These are phyloP conservation scores for Rhinocladiella mackenziei DNA, from an alignment of 2,329 filamentous ascomycete genomes.

Conservation along the genomic window DNA sequence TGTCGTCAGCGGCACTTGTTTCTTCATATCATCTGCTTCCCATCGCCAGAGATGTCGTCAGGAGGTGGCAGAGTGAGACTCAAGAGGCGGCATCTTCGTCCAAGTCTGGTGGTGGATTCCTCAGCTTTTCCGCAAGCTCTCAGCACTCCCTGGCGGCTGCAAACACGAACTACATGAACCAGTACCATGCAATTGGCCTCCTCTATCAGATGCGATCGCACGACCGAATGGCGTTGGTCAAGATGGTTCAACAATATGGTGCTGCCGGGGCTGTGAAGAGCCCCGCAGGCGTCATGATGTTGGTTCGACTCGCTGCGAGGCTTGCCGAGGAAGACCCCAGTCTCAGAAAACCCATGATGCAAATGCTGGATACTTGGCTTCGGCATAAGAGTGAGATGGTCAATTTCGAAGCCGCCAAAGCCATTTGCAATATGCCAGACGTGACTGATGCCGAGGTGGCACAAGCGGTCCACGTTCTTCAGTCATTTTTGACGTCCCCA, in stretches of 20 bases:
- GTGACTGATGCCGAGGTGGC: constrained; percentile 87
- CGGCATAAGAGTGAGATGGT: constrained; percentile 99
- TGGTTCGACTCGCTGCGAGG: constrained; percentile 88
- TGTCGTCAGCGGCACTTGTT: constrained; percentile 90
- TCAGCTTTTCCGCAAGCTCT: constrained; percentile 81
- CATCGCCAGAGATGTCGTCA: constrained; percentile 89
- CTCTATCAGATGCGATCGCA: constrained; percentile 97
- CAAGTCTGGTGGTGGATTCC: constrained; percentile 85
- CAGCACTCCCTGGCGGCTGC: constrained; percentile 65
- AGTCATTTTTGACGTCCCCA: constrained; percentile 93
- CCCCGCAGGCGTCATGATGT: constrained; percentile 84
- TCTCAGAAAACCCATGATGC: constrained; percentile 92
- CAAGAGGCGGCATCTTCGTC: constrained; percentile 89
- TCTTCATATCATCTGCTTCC: constrained; percentile 97
- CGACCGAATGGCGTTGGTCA: constrained; percentile 96
- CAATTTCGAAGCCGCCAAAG: constrained; percentile 98
- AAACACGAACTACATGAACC: constrained; percentile 94
- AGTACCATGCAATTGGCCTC: constrained; percentile 96
- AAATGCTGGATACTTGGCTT: constrained; percentile 91
- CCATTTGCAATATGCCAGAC: constrained; percentile 91
- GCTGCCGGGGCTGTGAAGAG: constrained; percentile 89
- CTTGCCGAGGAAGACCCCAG: constrained; percentile 88
- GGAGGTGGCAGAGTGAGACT: constrained; percentile 97
- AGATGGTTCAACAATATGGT: constrained; percentile 99
- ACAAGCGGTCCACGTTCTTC: constrained; percentile 89